Evolutionary conservation across 495 filamentous ascomycete species (phyloP).

Genomic region (Aspergillus asperescens): DNA sequence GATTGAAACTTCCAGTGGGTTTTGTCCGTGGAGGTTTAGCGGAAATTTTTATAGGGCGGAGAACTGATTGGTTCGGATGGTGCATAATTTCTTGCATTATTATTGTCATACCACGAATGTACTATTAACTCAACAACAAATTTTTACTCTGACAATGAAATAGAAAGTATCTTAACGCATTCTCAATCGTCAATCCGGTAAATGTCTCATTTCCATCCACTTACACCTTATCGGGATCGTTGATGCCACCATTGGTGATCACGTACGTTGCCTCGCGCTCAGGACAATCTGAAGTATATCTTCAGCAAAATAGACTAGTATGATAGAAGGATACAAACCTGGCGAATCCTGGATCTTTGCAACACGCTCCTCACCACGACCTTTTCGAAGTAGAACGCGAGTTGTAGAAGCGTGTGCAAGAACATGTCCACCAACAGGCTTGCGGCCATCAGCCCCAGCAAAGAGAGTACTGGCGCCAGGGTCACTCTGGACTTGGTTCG

Average conservation of each 20-base stretch:
- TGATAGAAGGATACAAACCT: constrained; percentile 39
- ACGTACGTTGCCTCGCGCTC: constrained; percentile 75
- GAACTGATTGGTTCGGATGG: neutral
- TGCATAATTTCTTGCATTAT: neutral
- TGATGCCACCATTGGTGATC: constrained; percentile 74
- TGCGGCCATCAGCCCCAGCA: constrained; percentile 69
- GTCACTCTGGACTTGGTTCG: constrained; percentile 77
- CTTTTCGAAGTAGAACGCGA: constrained; percentile 67
- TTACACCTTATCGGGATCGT: constrained; percentile 60
- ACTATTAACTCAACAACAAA: constrained; percentile 2
- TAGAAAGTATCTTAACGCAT: neutral
- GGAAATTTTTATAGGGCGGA: constrained; percentile 2
- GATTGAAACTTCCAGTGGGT: neutral
- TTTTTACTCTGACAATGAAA: neutral
- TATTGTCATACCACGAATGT: neutral
- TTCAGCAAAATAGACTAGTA: constrained; percentile 3
- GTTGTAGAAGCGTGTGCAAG: constrained; percentile 76
- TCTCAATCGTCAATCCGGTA: neutral
- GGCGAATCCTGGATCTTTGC: constrained; percentile 77
- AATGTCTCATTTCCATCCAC: neutral
- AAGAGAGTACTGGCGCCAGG: constrained; percentile 79
- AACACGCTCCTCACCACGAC: constrained; percentile 72
- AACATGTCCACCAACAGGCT: constrained; percentile 72
- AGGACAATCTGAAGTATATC: constrained; percentile 52
- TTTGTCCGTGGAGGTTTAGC: constrained; percentile 6